These are phyloP conservation scores for Trebouxia sp. DNA, from an alignment of 139 green algal genomes.

Conservation along the genomic window DNA sequence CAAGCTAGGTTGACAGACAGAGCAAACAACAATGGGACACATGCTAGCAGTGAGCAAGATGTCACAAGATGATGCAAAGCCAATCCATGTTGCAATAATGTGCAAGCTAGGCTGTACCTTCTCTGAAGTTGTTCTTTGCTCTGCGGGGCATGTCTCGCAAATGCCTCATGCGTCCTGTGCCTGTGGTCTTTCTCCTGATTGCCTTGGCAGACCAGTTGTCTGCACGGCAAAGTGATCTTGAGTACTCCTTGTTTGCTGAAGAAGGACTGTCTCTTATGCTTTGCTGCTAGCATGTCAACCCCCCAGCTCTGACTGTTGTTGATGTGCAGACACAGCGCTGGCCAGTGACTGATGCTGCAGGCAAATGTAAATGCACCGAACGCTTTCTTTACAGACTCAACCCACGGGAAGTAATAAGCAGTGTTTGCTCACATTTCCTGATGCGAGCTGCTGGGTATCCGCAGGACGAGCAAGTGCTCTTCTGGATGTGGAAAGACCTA, in stretches of 20 bases:
- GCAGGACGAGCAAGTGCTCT: conserved; percentile 89
- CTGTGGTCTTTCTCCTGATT: conserved; percentile 97
- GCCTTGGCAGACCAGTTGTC: conserved; percentile 98
- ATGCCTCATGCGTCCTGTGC: conserved; percentile 94
- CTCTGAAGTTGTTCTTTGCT: conserved; percentile 95
- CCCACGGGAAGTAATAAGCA: too few relatives aligned
- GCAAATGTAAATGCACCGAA: too few relatives aligned
- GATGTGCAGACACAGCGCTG: too few relatives aligned
- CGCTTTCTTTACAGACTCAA: too few relatives aligned
- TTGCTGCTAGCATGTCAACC: not conserved
- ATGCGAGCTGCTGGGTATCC: conserved; percentile 94
- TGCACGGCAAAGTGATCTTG: conserved; percentile 42
- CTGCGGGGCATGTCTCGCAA: conserved; percentile 88
- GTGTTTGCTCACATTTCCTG: conserved; percentile 85
- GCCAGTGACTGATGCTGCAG: too few relatives aligned
- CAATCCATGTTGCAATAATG: too few relatives aligned
- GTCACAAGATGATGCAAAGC: too few relatives aligned
- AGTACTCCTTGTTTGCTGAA: not conserved
- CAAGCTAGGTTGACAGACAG: too few relatives aligned
- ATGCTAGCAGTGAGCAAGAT: too few relatives aligned
- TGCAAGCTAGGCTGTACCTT: too few relatives aligned
- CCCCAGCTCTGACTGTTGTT: not conserved
- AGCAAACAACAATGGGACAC: too few relatives aligned
- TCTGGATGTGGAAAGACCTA: conserved; percentile 96
- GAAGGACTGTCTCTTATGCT: not conserved